phyloP scores from a whole-genome alignment of 1,139 yeast genomes.

The Dujonia santamariae region DNA sequence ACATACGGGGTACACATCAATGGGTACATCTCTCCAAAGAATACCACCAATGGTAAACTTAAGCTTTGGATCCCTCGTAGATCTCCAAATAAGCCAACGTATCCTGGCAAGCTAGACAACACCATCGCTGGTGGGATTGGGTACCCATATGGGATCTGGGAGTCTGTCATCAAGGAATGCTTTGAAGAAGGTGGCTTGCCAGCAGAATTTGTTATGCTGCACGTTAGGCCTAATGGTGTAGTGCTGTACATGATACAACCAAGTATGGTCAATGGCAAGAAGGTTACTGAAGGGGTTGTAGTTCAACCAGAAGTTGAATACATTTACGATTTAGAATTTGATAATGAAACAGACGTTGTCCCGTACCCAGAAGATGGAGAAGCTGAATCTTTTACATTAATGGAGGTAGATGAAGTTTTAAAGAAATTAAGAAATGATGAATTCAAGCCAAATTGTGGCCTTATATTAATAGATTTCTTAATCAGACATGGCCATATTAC shows the following conservation, averaged over 20 bases:
- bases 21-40: conserved; percentile 58
- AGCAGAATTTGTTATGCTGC: conserved; percentile 43
- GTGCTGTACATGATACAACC: conserved; percentile 60
- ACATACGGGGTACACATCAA: conserved; percentile 89
- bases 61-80: conserved; percentile 86
- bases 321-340: conserved; percentile 67
- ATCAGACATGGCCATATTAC: conserved; percentile 74
- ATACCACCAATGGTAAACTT: conserved; percentile 37
- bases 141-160: conserved; percentile 69
- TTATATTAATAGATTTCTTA: conserved; percentile 77
- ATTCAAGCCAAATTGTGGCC: conserved; percentile 88
- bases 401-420: conserved; percentile 58
- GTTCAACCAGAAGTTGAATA: conserved; percentile 90
- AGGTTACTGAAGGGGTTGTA: conserved; percentile 2
- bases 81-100: conserved; percentile 73
- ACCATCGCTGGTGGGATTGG: conserved; percentile 96
- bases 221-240: conserved; percentile 57
- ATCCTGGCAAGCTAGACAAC: conserved; percentile 88
- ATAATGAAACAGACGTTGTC: conserved; percentile 35
- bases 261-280: too few species aligned
- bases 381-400: conserved; percentile 66
- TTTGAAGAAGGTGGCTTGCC: conserved; percentile 86
- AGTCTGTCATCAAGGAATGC: conserved; percentile 82
- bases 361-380: conserved; percentile 87
- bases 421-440: conserved; percentile 46